These are phyloP conservation scores for Neoboletus magnificus DNA, from an alignment of 768 basidiomycete species.

Conservation along the genomic window DNA sequence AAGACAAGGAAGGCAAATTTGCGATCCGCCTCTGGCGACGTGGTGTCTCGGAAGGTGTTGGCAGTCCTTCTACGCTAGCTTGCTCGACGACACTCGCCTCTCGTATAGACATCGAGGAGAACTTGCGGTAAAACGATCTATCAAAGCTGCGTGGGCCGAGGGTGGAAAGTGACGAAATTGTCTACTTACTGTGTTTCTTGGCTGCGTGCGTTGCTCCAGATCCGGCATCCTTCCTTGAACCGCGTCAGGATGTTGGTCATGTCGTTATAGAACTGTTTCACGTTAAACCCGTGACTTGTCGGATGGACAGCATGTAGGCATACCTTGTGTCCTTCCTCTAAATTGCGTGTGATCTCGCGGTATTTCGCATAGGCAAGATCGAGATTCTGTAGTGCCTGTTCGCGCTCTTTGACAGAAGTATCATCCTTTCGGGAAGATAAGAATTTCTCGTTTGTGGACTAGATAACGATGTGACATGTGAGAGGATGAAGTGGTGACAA, in stretches of 20 bases:
- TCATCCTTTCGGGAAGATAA: conserved; percentile 77
- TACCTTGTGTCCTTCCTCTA: conserved; percentile 87
- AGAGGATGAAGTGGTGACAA: not conserved
- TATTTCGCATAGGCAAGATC: conserved; percentile 88
- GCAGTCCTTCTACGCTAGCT: not conserved
- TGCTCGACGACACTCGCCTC: conserved; percentile 17
- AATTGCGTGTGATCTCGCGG: conserved; percentile 75
- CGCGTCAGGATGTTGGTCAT: conserved; percentile 66
- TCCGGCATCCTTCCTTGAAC: conserved; percentile 72
- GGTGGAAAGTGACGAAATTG: no score
- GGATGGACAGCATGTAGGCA: not conserved
- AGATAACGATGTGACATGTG: conserved; percentile 15
- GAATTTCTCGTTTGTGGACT: conserved; percentile 70
- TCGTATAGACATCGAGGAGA: conserved; percentile 32
- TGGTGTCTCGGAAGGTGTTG: conserved; percentile 5
- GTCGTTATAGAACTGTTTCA: conserved; percentile 84
- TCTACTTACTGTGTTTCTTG: conserved; percentile 68
- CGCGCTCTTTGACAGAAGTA: conserved; percentile 71
- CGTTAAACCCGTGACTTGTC: not conserved
- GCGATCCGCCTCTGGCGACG: conserved; percentile 29
- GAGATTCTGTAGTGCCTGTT: conserved; percentile 75
- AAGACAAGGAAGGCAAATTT: conserved; percentile 45
- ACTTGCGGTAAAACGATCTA: conserved; percentile 20
- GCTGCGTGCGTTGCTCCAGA: conserved; percentile 69
- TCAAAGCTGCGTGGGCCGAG: not conserved